Conservation (phyloP, 768 basidiomycete genomes). For the Tulasnella sp. region DNA sequence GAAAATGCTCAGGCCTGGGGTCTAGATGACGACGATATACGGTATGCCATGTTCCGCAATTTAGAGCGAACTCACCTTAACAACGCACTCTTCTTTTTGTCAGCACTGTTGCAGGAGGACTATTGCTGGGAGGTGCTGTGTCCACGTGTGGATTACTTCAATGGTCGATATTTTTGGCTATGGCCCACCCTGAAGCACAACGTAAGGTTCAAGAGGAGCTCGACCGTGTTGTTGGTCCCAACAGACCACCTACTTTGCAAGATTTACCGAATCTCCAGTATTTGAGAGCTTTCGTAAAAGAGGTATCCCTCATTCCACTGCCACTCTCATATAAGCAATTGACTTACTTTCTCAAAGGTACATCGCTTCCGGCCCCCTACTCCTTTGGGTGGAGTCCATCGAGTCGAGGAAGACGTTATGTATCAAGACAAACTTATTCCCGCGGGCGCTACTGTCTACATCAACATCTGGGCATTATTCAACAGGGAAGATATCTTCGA, state of each 20-base stretch:
- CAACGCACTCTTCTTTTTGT: no score
- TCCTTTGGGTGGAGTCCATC: background rate
- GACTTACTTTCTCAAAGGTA: background rate
- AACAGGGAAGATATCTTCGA: background rate
- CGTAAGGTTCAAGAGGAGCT: constrained; percentile 24
- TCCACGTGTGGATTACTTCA: no score
- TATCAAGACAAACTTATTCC: constrained; percentile 3
- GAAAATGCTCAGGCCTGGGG: background rate
- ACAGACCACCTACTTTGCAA: constrained; percentile 23
- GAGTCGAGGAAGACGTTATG: background rate
- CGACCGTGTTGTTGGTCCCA: constrained; percentile 24
- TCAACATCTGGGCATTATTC: background rate
- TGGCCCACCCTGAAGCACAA: constrained; percentile 20
- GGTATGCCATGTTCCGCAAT: no score
- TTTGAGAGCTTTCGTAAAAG: constrained; percentile 25
- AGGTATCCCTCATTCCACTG: no score
- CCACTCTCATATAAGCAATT: background rate
- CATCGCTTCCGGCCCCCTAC: background rate
- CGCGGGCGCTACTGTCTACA: background rate
- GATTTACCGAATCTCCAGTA: constrained; percentile 29
- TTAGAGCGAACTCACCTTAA: no score
- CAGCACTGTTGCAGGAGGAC: no score
- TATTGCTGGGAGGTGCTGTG: no score
- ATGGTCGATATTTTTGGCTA: background rate
- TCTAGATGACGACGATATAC: no score